These are phyloP conservation scores for Cyclocybe aegerita DNA, from an alignment of 768 basidiomycete species.

Conservation along the genomic window DNA sequence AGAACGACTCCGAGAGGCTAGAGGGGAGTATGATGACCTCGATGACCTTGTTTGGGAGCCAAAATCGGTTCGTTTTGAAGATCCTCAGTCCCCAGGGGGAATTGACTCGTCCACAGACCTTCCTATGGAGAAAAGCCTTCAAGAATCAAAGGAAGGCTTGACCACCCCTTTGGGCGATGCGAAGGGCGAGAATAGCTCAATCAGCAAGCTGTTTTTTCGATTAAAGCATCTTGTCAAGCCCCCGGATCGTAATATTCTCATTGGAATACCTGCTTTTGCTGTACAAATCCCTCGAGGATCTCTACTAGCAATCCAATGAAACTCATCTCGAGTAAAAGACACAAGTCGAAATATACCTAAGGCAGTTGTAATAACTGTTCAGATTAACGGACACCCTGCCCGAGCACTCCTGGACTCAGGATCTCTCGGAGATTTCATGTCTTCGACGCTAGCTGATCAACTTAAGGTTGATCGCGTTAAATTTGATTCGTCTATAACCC, in stretches of 20 bases:
- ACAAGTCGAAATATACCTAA: constrained; percentile 20
- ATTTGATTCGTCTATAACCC: constrained; percentile 28
- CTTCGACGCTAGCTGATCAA: constrained; percentile 34
- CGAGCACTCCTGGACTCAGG: constrained; percentile 37
- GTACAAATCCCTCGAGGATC: constrained; percentile 14
- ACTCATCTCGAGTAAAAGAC: constrained; percentile 20
- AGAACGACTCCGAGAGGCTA: not conserved
- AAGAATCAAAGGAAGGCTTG: too few species aligned
- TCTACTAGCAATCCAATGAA: constrained; percentile 22
- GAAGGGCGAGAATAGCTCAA: too few species aligned
- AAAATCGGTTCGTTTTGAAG: too few species aligned
- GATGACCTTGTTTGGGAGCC: too few species aligned
- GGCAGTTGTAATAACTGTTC: constrained; percentile 28
- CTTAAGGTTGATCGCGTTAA: constrained; percentile 21
- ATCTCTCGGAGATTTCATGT: constrained; percentile 42
- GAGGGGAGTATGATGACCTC: not conserved
- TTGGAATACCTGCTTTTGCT: too few species aligned
- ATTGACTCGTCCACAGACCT: too few species aligned
- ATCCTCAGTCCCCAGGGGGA: too few species aligned
- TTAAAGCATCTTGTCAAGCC: too few species aligned
- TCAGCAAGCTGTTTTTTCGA: too few species aligned
- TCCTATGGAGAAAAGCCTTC: too few species aligned
- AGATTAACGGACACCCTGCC: constrained; percentile 30
- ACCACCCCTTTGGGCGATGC: too few species aligned
- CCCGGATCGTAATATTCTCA: too few species aligned